Conservation (phyloP, 2,329 filamentous ascomycete species). For the Sporothrix brasiliensis region DNA sequence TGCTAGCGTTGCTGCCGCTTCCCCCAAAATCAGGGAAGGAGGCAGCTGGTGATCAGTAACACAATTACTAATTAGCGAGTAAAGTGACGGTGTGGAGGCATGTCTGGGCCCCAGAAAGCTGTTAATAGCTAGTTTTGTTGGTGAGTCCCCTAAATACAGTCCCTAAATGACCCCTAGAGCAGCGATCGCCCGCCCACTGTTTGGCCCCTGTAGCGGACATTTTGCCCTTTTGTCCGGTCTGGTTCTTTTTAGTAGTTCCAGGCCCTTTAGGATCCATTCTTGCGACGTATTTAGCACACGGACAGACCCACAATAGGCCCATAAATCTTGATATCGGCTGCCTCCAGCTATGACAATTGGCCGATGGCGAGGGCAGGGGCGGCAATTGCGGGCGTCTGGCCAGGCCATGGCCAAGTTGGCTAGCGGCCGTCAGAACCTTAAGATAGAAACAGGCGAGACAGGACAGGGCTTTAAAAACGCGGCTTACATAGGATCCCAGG, state of each 20-base stretch:
- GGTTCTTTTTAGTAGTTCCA: background rate
- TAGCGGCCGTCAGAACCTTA: slow-evolving; percentile 25
- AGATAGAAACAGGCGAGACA: slow-evolving; percentile 12
- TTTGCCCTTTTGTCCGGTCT: background rate
- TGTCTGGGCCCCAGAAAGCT: background rate
- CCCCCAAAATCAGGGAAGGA: slow-evolving; percentile 22
- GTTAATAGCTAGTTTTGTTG: background rate
- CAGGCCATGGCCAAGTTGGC: slow-evolving; percentile 5
- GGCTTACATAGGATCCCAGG: no score
- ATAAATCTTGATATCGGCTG: slow-evolving; percentile 1
- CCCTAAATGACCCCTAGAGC: background rate
- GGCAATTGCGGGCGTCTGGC: slow-evolving; percentile 14
- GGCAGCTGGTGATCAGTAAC: slow-evolving; percentile 9
- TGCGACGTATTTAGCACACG: slow-evolving; percentile 3
- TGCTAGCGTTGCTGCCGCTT: no score
- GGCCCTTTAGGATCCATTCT: background rate
- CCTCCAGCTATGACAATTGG: slow-evolving; percentile 9
- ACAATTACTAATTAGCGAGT: background rate
- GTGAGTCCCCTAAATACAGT: background rate
- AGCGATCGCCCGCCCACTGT: slow-evolving; percentile 1
- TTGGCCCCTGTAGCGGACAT: slow-evolving; percentile 3
- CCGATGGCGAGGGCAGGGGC: background rate
- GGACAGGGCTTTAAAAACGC: background rate
- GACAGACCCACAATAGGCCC: background rate
- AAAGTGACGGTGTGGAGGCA: background rate